Evolutionary conservation across 2,329 filamentous ascomycete species (phyloP), one percentile per base, ranked within the genome.

Genomic region (Arthrobotrys sphaeroides): DNA sequence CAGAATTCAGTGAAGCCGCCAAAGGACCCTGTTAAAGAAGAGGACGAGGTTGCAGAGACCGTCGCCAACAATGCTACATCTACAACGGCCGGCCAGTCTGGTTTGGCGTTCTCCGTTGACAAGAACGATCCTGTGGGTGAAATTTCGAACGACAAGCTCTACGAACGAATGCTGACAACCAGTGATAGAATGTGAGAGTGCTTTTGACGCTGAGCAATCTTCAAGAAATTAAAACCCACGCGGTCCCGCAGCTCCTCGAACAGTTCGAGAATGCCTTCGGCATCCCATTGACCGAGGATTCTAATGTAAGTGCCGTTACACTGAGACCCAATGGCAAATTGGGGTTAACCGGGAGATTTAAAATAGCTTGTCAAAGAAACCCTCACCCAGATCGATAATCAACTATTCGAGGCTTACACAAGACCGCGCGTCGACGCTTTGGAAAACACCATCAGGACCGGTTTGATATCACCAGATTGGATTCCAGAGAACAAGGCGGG

Each of bases 231-330:
- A 91, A 93, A 70, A 87, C 89, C 22, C 90, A 95, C 77, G 88
- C 94, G 31, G 91, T 98, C 1, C 94, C 94, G 0, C 90, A 90
- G 78, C 87, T 99, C n/a, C 92, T 97, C 81, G 88, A 91, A 3
- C 91, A 95, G 80, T 99, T 98, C 80, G 95, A 99, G 82, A 93
- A 92, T 57, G 89, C 92, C 66, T 99, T 99, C 83, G 93, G 92
- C 0, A 92, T 98, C 77, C 96, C 96, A 81, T 87, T 99, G 73
- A 96, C 93, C 0, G 94, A 97, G 77, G 95, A 99, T 83, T 90
- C 90, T 67, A 94, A 94, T 49, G 78, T 79, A 72, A 43, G 51
- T 18, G 61, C 7, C 16, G 3, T 20, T 9, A 7, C 2, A 33
- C 31, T 10, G 7, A 5, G 16, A 10, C 7, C 20, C n/a, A n/a